Conservation (phyloP, 768 basidiomycete species). For the Pleurotus cornucopiae region DNA sequence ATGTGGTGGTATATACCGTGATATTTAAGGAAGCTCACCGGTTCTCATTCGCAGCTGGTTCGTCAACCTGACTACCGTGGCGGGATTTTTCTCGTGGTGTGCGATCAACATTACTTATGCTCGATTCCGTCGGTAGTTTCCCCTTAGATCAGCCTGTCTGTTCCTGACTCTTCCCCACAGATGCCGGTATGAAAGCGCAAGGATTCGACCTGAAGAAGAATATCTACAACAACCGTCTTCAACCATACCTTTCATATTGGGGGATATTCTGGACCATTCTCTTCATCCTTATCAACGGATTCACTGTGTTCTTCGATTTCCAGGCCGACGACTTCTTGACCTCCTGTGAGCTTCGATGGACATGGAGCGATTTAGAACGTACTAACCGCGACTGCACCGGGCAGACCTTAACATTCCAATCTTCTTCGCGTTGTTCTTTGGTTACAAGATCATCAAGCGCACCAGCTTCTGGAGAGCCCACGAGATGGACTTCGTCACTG, state of each 20-base stretch:
- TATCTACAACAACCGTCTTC: slow-evolving; percentile 55
- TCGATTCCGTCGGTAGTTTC: slow-evolving; percentile 48
- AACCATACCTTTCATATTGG: slow-evolving; percentile 70
- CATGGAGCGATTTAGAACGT: too few relatives aligned
- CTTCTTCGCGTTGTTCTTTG: slow-evolving; percentile 34
- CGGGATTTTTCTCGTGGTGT: slow-evolving; percentile 66
- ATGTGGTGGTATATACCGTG: too few relatives aligned
- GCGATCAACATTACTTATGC: slow-evolving; percentile 70
- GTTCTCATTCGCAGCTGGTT: too few relatives aligned
- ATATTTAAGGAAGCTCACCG: too few relatives aligned
- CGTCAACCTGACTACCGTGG: slow-evolving; percentile 60
- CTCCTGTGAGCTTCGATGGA: slow-evolving; percentile 36
- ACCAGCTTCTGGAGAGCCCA: slow-evolving; percentile 45
- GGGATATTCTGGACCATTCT: slow-evolving; percentile 61
- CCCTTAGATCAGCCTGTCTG: slow-evolving; percentile 2
- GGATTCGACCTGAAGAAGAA: slow-evolving; percentile 60
- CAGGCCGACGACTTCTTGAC: slow-evolving; percentile 48
- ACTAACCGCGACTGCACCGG: background rate
- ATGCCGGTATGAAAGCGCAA: slow-evolving; percentile 59
- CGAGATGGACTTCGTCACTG: slow-evolving; percentile 71
- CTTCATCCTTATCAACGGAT: slow-evolving; percentile 52
- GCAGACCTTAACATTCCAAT: slow-evolving; percentile 41
- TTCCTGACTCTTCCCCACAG: slow-evolving; percentile 21
- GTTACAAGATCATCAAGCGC: slow-evolving; percentile 35
- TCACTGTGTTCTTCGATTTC: slow-evolving; percentile 63